Evolutionary conservation across 2,329 filamentous ascomycete species (phyloP).

Genomic region (Fusarium sp.): DNA sequence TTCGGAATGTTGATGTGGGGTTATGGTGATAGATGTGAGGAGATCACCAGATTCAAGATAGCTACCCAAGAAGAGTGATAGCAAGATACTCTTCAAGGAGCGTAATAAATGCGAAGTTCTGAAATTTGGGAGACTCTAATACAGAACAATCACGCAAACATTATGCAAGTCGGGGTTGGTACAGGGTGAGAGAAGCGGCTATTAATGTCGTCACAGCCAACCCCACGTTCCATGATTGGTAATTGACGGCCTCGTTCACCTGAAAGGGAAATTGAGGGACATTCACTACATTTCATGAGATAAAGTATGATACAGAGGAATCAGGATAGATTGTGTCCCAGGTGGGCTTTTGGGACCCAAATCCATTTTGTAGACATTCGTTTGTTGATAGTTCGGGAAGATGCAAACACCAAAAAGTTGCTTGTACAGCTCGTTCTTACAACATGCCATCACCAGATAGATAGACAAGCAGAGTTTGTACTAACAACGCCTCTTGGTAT

Average conservation of each 20-base stretch:
- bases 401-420: not conserved
- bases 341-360: too few species aligned
- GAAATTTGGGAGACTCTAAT: not conserved
- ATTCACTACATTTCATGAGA: not conserved
- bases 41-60: not conserved
- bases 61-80: not conserved
- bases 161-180: constrained; percentile 21
- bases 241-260: constrained; percentile 23
- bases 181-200: constrained; percentile 10
- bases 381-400: not conserved
- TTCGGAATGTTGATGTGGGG: constrained; percentile 28
- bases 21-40: not conserved
- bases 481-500: too few species aligned
- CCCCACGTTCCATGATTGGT: constrained; percentile 41
- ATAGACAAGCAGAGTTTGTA: not conserved
- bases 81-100: not conserved
- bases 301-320: not conserved
- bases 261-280: constrained; percentile 16
- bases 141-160: constrained; percentile 9
- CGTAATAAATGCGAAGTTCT: not conserved
- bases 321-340: not conserved
- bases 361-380: not conserved
- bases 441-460: not conserved
- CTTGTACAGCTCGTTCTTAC: not conserved
- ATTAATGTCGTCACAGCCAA: constrained; percentile 34